Evolutionary conservation across 192 early-diverging fungal genomes (phyloP).

Genomic region (Dissophora globulifera): DNA sequence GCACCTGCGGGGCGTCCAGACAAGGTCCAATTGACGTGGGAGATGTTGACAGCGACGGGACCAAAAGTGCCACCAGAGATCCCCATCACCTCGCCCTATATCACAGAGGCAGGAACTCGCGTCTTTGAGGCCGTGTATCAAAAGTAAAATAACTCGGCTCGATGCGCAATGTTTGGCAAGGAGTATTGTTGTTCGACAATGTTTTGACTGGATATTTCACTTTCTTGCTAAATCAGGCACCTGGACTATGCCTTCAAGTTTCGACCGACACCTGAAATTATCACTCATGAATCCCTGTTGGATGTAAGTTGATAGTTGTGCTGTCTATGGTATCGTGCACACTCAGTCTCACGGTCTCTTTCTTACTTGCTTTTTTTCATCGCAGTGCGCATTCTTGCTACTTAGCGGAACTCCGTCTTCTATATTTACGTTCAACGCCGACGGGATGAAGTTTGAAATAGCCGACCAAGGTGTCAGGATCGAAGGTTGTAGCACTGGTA

Average conservation of each 20-base stretch:
- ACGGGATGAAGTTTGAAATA: slow-evolving; percentile 16
- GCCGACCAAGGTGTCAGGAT: slow-evolving; percentile 11
- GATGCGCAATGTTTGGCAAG: too few relatives aligned
- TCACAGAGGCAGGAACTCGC: slow-evolving; percentile 13
- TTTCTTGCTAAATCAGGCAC: too few relatives aligned
- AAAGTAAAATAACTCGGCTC: slow-evolving; percentile 8
- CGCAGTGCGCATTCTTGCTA: slow-evolving; percentile 20
- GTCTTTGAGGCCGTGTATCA: slow-evolving; percentile 32
- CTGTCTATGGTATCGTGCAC: too few relatives aligned
- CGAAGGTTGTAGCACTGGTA: slow-evolving; percentile 32
- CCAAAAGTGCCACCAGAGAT: neutral
- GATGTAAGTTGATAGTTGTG: slow-evolving; percentile 18
- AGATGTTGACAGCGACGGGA: slow-evolving; percentile 14
- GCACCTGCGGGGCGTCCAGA: neutral
- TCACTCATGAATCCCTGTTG: slow-evolving; percentile 8
- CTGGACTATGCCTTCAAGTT: slow-evolving; percentile 33
- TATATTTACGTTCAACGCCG: slow-evolving; percentile 19
- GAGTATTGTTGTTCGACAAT: too few relatives aligned
- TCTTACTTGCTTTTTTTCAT: neutral
- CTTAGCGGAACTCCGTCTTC: slow-evolving; percentile 29
- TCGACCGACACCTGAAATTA: neutral
- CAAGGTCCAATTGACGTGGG: slow-evolving; percentile 23
- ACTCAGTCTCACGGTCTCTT: too few relatives aligned
- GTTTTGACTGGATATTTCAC: too few relatives aligned
- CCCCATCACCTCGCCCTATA: slow-evolving; percentile 23